phyloP scores from a whole-genome alignment of 768 basidiomycete genomes.

The Sistotremastrum niveocremeum region DNA sequence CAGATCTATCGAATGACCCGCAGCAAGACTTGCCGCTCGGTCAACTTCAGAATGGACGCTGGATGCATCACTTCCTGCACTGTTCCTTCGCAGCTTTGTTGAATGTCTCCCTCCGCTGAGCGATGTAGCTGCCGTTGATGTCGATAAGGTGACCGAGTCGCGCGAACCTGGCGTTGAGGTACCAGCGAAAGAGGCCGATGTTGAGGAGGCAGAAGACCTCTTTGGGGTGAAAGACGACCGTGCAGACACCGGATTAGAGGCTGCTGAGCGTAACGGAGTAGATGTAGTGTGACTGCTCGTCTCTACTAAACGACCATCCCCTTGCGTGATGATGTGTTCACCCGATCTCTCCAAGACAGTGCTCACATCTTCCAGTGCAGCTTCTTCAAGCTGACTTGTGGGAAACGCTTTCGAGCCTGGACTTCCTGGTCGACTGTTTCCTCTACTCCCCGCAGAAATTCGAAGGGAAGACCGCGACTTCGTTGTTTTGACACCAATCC shows the following conservation, averaged over 20 bases:
- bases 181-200: conserved; percentile 69
- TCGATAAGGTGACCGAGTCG: conserved; percentile 75
- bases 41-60: conserved; percentile 56
- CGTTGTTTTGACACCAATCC: conserved; percentile 62
- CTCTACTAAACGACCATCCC: too few species aligned
- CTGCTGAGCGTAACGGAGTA: not conserved
- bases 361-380: conserved; percentile 22
- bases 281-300: too few species aligned
- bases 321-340: too few species aligned
- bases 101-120: conserved; percentile 65
- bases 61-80: conserved; percentile 76
- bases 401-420: conserved; percentile 41
- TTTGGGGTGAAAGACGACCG: conserved; percentile 74
- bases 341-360: not conserved
- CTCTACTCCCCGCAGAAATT: conserved; percentile 53
- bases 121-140: conserved; percentile 66
- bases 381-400: not conserved
- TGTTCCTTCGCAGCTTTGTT: conserved; percentile 59
- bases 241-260: conserved; percentile 14
- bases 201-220: conserved; percentile 63
- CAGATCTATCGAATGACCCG: conserved; percentile 34
- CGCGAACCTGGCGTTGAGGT: conserved; percentile 64
- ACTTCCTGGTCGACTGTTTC: conserved; percentile 59
- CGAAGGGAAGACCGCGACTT: conserved; percentile 64
- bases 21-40: conserved; percentile 47